phyloP scores from a whole-genome alignment of 345 rosid species.

The Aegle marmelos region DNA sequence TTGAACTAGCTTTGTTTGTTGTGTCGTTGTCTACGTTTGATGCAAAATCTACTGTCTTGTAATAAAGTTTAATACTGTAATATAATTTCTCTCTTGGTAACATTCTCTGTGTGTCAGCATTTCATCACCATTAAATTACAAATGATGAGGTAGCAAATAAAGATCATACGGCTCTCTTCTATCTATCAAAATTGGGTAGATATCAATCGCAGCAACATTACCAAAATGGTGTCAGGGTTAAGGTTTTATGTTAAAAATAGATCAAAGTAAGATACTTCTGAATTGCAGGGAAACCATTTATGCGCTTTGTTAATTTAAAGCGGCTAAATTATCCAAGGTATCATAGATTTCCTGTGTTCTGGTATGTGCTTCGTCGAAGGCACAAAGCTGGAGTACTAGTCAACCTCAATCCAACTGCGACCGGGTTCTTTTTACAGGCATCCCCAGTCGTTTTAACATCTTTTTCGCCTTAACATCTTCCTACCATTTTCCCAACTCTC shows the following conservation, averaged over 20 bases:
- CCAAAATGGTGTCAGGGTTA: not conserved
- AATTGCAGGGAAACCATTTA: not conserved
- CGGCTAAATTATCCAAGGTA: slow-evolving; percentile 37
- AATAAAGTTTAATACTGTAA: not conserved
- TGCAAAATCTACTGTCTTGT: not conserved
- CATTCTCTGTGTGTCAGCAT: not conserved
- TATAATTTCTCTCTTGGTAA: not conserved
- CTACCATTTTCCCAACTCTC: slow-evolving; percentile 59
- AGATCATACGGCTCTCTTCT: not conserved
- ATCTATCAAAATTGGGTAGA: not conserved
- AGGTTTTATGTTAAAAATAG: not conserved
- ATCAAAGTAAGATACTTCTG: not conserved
- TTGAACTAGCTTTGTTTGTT: not conserved
- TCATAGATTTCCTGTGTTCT: slow-evolving; percentile 47
- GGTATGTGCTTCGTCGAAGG: slow-evolving; percentile 57
- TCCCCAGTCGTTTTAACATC: slow-evolving; percentile 33
- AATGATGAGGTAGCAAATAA: not conserved
- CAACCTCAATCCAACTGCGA: slow-evolving; percentile 81
- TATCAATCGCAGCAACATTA: not conserved
- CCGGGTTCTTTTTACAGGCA: slow-evolving; percentile 73
- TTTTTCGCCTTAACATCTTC: slow-evolving; percentile 7
- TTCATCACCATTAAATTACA: not conserved
- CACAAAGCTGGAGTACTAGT: slow-evolving; percentile 51
- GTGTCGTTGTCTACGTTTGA: not conserved
- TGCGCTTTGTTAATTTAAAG: slow-evolving; percentile 4